Base-by-base conservation (phyloP, 2,329 filamentous ascomycete species). In the Monilinia laxa region DNA sequence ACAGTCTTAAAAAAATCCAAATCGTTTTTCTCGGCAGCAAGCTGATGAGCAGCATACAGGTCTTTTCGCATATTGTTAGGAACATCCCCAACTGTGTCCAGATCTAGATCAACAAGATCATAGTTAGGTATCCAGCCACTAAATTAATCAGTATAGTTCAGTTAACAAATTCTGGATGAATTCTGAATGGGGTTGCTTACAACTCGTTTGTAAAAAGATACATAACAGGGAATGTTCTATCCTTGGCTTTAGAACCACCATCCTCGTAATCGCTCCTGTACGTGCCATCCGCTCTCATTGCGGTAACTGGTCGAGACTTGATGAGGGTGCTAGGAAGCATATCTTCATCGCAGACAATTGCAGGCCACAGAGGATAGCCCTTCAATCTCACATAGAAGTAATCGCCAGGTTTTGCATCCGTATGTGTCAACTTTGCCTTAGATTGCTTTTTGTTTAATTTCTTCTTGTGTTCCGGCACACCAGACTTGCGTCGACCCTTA, bases 181-280 rank as follows among this genome's bases (percentile, higher is more conserved):
- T 45, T 16, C 12, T 42, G 40, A 14, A 42, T 42, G 12, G 12
- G 40, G 23, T 18, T 62, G 87, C 94, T 87, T 81, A 99, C 95
- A 99, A 98, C 83, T 98, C 94, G 75, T 98, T 97, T 49, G 93
- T 97, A 70, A 87, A 84, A 62, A 98, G 81, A 77, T 97, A 98
- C 94, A 98, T 97, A 75, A 98, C 88, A 6, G 94, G 92, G 77
- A 93, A 98, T 40, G 90, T 93, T 70, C 94, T 87, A 78, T 97
- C 93, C 69, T 89, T 86, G 53, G 86, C 88, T 71, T 93, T 90
- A 82, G 95, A 95, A 73, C 91, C 94, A 68, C 90, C 93, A 74
- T 97, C 93, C 52, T 88, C 87, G 76, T 91, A 97, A 71, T 94
- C 91, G 68, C 93, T 91, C 64, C 91, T 88, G 78, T 95, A 97